Conservation (phyloP, 2,329 filamentous ascomycete species). For the Beauveria bassiana region DNA sequence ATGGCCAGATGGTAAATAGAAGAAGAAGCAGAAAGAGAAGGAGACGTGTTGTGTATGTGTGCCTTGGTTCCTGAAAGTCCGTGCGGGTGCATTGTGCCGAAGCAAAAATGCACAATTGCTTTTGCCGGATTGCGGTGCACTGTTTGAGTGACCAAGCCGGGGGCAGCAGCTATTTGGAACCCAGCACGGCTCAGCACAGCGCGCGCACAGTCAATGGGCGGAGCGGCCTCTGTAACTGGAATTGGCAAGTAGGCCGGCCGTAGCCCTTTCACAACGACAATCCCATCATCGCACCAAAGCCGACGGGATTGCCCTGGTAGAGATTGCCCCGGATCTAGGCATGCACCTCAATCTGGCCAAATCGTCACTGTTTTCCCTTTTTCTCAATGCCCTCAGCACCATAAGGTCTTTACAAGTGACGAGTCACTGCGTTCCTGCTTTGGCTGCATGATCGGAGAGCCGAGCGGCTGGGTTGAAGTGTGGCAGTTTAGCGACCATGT, state of each 20-base stretch:
- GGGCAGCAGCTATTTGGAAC: background rate
- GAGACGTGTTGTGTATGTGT: background rate
- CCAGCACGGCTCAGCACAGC: background rate
- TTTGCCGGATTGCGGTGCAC: background rate
- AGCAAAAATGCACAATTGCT: background rate
- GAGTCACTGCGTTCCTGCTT: background rate
- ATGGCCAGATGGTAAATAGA: background rate
- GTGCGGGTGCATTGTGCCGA: background rate
- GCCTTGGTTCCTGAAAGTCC: background rate
- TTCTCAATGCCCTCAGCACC: background rate
- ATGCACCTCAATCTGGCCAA: background rate
- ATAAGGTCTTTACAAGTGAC: background rate
- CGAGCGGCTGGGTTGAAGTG: slow-evolving; percentile 4
- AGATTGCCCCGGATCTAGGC: background rate
- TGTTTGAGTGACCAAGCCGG: background rate
- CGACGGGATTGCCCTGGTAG: background rate
- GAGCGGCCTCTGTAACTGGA: background rate
- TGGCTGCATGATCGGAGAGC: slow-evolving; percentile 6
- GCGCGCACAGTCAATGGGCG: background rate
- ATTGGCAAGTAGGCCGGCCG: background rate
- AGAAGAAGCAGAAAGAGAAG: background rate
- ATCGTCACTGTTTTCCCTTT: background rate
- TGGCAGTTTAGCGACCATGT: background rate
- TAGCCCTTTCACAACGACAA: background rate
- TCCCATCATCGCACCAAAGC: background rate